phyloP scores from a whole-genome alignment of 139 green algal genomes.

The Ettlia oleoabundans region DNA sequence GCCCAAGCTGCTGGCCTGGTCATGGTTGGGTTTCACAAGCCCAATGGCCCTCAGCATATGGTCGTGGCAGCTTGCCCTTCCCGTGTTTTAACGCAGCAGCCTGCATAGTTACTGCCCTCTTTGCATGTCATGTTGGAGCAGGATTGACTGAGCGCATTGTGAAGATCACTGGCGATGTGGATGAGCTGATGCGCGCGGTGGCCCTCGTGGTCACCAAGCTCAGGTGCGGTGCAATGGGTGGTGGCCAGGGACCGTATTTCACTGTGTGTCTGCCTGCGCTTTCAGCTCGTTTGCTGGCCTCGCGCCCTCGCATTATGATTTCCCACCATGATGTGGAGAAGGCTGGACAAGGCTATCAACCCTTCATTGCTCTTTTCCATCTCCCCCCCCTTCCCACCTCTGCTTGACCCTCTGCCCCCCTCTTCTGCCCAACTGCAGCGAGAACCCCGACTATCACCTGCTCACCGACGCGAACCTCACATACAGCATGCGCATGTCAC shows the following conservation, averaged over 20 bases:
- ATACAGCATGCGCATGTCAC: conserved; percentile 21
- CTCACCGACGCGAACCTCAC: conserved; percentile 43
- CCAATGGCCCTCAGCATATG: too few species aligned
- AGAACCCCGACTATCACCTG: conserved; percentile 76
- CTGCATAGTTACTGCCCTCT: neutral
- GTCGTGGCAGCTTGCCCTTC: too few species aligned
- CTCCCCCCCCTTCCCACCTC: neutral
- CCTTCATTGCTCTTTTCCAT: too few species aligned
- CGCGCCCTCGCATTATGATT: too few species aligned
- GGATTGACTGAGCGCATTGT: conserved; percentile 73
- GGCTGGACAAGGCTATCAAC: too few species aligned
- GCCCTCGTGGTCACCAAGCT: conserved; percentile 80
- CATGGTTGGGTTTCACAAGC: too few species aligned
- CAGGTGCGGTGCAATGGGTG: conserved; percentile 1
- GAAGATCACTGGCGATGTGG: conserved; percentile 72
- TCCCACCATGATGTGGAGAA: too few species aligned
- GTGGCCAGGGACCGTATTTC: neutral
- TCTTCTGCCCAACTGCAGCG: neutral
- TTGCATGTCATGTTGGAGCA: neutral
- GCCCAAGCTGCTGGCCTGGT: too few species aligned
- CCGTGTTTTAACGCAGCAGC: too few species aligned
- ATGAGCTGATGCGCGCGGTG: conserved; percentile 79
- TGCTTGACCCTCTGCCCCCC: neutral
- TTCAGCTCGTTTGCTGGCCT: too few species aligned
- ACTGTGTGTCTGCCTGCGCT: neutral